Evolutionary conservation across 2,329 filamentous ascomycete genomes (phyloP), one percentile per base, ranked within the genome.

Genomic region (Madurella mycetomatis): DNA sequence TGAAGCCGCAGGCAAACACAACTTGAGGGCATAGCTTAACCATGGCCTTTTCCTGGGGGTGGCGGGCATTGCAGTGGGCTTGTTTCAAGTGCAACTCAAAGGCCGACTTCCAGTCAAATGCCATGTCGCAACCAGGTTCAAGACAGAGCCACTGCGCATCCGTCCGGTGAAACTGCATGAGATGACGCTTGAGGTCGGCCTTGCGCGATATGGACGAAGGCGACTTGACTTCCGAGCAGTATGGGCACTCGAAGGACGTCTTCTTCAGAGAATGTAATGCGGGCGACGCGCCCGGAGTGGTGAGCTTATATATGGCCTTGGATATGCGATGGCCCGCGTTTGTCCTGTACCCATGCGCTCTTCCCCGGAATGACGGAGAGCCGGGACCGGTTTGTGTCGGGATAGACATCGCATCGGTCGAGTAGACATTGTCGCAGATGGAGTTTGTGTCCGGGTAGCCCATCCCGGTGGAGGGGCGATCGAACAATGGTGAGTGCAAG

Each of bases 1-100:
- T 70, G 53, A 77, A 78, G 11, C 76, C 76, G 57, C 76, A 78
- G 16, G 74, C 76, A 56, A 77, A 78, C 18, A 78, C 71, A 2
- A 74, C 72, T 58, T 77, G 76, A 1, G 72, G 72, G 54, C 75
- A 77, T 5, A 77, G 64, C 25, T 68, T 70, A 40, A 75, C 68
- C 60, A 71, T 74, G 60, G 71, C 72, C 12, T 37, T 44, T 11
- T 59, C 43, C 37, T 75, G 71, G 51, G 73, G 71, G 18, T 74
- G 66, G 13, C 67, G 67, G 2, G 70, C 71, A 19, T 73, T 73
- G 44, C 72, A 70, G 51, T 78, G 75, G 5, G 66, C 70, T 25
- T 70, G 68, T 59, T 76, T 77, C 43, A 77, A 64, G 57, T 78
- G 76, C 4, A 70, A 70, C 59, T 76, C 74, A 66, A 77, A 77